Evolutionary conservation across 2,329 filamentous ascomycete genomes (phyloP).

Genomic region (Fusarium pininemorale): DNA sequence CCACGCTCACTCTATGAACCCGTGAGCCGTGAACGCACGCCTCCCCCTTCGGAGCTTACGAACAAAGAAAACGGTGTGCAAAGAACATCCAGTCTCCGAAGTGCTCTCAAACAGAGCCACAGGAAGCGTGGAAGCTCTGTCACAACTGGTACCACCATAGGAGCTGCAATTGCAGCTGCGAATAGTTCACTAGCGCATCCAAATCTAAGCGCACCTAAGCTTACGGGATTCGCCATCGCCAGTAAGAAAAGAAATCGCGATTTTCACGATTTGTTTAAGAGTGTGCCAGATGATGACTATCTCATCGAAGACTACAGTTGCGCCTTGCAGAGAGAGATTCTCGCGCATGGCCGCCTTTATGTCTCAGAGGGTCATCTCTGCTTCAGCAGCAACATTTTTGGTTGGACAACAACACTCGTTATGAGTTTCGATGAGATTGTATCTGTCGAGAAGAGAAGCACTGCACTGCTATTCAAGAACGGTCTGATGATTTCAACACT

Average conservation of each 20-base stretch:
- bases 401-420: constrained; percentile 96
- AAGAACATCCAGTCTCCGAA: constrained; percentile 73
- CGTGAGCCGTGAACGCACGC: constrained; percentile 66
- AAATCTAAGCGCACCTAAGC: constrained; percentile 71
- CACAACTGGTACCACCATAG: constrained; percentile 72
- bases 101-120: constrained; percentile 63
- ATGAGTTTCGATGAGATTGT: constrained; percentile 99
- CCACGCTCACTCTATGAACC: constrained; percentile 64
- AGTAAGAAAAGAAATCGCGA: constrained; percentile 96
- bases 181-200: constrained; percentile 75
- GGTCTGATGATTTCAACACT: constrained; percentile 96
- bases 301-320: constrained; percentile 99
- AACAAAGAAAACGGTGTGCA: constrained; percentile 67
- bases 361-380: constrained; percentile 97
- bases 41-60: constrained; percentile 69
- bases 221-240: constrained; percentile 95
- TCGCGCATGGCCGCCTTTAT: constrained; percentile 92
- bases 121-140: constrained; percentile 86
- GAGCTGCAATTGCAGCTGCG: constrained; percentile 75
- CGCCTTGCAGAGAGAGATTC: constrained; percentile 92
- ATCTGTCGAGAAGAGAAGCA: constrained; percentile 95
- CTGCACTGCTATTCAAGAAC: constrained; percentile 94
- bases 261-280: constrained; percentile 93
- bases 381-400: constrained; percentile 98
- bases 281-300: constrained; percentile 97